Percentiles rank a stretch among this genome's conserved stretches.
Evolutionary conservation across 192 early-diverging fungal species (phyloP).

Genomic region (Lobosporangium transversale): DNA sequence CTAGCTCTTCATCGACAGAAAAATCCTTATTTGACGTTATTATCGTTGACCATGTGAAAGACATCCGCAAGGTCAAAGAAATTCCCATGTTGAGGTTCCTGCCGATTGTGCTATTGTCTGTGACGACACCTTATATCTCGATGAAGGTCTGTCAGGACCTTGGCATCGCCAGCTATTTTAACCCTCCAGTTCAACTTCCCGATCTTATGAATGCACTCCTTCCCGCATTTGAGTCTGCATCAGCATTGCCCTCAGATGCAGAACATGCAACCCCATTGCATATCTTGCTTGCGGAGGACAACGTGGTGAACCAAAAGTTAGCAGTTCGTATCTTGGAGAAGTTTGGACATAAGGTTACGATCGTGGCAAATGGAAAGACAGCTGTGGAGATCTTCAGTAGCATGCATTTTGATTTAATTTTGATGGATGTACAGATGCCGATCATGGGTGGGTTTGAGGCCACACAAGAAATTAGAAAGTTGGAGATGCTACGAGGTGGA

Average conservation of each 20-base stretch:
- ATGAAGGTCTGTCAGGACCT: slow-evolving; percentile 76
- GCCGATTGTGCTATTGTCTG: slow-evolving; percentile 77
- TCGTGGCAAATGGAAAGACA: slow-evolving; percentile 81
- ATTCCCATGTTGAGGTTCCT: slow-evolving; percentile 69
- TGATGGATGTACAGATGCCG: slow-evolving; percentile 94
- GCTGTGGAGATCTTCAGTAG: slow-evolving; percentile 77
- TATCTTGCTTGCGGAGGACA: slow-evolving; percentile 87
- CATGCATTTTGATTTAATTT: slow-evolving; percentile 71
- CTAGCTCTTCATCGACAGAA: slow-evolving; percentile 28
- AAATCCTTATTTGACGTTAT: slow-evolving; percentile 69
- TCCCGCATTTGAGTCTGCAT: slow-evolving; percentile 75
- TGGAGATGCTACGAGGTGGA: slow-evolving; percentile 63
- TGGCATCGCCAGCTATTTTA: slow-evolving; percentile 76
- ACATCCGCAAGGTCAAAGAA: slow-evolving; percentile 71
- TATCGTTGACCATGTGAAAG: slow-evolving; percentile 70
- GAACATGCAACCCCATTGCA: slow-evolving; percentile 71
- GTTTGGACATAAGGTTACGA: slow-evolving; percentile 78
- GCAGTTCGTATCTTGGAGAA: slow-evolving; percentile 78
- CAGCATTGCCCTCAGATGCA: slow-evolving; percentile 67
- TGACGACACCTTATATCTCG: slow-evolving; percentile 62
- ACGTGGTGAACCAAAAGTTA: slow-evolving; percentile 88
- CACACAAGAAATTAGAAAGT: slow-evolving; percentile 77
- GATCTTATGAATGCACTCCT: slow-evolving; percentile 75
- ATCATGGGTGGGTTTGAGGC: slow-evolving; percentile 93
- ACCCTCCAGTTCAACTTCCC: slow-evolving; percentile 65